These are phyloP conservation scores for Aspergillus sp. DNA, from an alignment of 2,329 filamentous ascomycete genomes.

Conservation along the genomic window DNA sequence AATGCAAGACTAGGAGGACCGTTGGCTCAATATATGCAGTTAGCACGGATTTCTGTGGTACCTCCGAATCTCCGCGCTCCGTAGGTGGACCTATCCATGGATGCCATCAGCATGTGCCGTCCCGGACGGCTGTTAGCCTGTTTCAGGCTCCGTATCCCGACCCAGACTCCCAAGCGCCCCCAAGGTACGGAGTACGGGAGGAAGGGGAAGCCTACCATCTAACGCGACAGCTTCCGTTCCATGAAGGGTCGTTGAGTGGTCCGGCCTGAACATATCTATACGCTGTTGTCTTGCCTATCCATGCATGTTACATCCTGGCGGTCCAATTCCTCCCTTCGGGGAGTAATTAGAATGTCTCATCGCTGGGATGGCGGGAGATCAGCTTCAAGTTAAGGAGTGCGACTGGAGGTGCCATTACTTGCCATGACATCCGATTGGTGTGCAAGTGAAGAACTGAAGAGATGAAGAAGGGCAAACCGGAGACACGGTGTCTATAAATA, in stretches of 20 bases:
- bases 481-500: background rate
- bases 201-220: background rate
- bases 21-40: slow-evolving; percentile 3
- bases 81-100: slow-evolving; percentile 17
- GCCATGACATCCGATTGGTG: slow-evolving; percentile 3
- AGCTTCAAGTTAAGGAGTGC: background rate
- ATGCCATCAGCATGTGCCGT: slow-evolving; percentile 24
- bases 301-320: background rate
- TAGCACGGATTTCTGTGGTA: slow-evolving; percentile 5
- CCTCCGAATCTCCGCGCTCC: slow-evolving; percentile 10
- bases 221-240: background rate
- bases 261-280: background rate
- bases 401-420: background rate
- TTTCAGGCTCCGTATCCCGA: slow-evolving; percentile 35
- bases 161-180: slow-evolving; percentile 5
- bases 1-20: background rate
- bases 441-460: background rate
- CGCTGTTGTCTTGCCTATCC: background rate
- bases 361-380: background rate
- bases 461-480: background rate
- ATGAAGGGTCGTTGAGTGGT: background rate
- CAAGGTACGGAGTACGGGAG: background rate
- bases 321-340: background rate
- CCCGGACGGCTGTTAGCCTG: slow-evolving; percentile 24
- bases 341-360: background rate